Conservation (phyloP, 345 rosid species). For the Lepidium aucheri region DNA sequence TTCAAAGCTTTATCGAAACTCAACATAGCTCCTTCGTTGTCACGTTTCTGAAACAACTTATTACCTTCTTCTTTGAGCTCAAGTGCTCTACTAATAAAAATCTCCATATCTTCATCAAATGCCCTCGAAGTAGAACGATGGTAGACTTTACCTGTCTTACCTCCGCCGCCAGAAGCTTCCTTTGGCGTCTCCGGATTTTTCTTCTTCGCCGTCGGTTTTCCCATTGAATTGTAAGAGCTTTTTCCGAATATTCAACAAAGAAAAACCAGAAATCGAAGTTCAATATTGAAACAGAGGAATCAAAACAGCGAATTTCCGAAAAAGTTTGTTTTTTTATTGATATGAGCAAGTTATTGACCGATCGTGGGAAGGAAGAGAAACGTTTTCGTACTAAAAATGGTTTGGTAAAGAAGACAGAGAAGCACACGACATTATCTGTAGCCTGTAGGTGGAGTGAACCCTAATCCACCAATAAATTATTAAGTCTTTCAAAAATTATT, state of each 20-base stretch:
- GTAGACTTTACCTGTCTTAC: slow-evolving; percentile 36
- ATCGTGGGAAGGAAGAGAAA: not conserved
- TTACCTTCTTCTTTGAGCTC: slow-evolving; percentile 99
- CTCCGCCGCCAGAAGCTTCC: slow-evolving; percentile 18
- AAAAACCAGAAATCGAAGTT: not conserved
- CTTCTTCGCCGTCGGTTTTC: slow-evolving; percentile 94
- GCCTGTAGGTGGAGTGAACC: slow-evolving; percentile 27
- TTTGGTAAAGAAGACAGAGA: slow-evolving; percentile 7
- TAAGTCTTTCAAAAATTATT: not conserved
- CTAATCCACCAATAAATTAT: slow-evolving; percentile 25
- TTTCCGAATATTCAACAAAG: not conserved
- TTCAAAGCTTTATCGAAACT: slow-evolving; percentile 90
- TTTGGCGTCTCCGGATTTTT: slow-evolving; percentile 37
- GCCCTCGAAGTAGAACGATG: slow-evolving; percentile 56
- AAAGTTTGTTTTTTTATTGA: not conserved
- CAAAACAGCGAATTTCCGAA: not conserved
- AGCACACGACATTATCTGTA: not conserved
- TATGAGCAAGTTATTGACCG: not conserved
- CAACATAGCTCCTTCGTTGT: slow-evolving; percentile 94
- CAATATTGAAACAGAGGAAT: not conserved
- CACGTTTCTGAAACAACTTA: slow-evolving; percentile 69
- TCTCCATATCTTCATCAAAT: slow-evolving; percentile 85
- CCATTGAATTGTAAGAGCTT: slow-evolving; percentile 38
- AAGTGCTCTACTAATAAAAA: slow-evolving; percentile 78
- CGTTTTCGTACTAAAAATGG: not conserved